phyloP scores from a whole-genome alignment of 257 asterid species.

The Scutellaria barbata region DNA sequence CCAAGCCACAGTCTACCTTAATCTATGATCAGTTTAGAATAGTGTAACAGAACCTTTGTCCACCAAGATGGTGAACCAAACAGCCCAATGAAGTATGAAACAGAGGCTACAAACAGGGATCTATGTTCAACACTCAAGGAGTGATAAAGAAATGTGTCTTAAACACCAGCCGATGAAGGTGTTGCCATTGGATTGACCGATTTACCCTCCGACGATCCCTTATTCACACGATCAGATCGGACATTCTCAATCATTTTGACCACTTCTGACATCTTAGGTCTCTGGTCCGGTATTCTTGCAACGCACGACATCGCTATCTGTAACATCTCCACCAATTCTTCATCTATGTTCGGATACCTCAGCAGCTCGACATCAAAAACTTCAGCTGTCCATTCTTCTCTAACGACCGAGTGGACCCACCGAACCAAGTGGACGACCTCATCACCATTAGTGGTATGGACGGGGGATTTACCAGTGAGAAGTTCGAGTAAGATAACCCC shows the following conservation, averaged over 20 bases:
- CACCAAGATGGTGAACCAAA: constrained; percentile 57
- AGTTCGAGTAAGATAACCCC: constrained; percentile 85
- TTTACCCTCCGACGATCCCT: constrained; percentile 36
- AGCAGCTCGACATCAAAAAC: constrained; percentile 80
- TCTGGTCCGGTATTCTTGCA: constrained; percentile 64
- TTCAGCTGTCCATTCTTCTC: constrained; percentile 95
- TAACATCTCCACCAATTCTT: constrained; percentile 77
- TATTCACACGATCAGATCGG: constrained; percentile 36
- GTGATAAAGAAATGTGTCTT: background rate
- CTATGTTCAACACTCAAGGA: background rate
- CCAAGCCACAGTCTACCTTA: constrained; percentile 16
- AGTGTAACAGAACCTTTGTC: constrained; percentile 25
- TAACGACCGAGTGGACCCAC: constrained; percentile 90
- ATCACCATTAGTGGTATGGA: constrained; percentile 70
- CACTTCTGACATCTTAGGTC: constrained; percentile 84
- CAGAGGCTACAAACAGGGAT: background rate
- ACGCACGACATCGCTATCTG: constrained; percentile 85
- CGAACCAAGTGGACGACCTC: constrained; percentile 73
- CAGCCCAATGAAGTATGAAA: background rate
- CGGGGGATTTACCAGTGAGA: constrained; percentile 79
- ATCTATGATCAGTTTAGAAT: constrained; percentile 29
- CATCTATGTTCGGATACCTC: constrained; percentile 77
- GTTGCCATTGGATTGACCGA: constrained; percentile 37
- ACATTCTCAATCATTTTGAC: constrained; percentile 67
- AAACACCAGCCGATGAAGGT: constrained; percentile 33